Percentiles rank a stretch among this genome's conserved stretches.
Evolutionary conservation across 2,329 filamentous ascomycete species (phyloP).

Genomic region (Curvularia spicifera): DNA sequence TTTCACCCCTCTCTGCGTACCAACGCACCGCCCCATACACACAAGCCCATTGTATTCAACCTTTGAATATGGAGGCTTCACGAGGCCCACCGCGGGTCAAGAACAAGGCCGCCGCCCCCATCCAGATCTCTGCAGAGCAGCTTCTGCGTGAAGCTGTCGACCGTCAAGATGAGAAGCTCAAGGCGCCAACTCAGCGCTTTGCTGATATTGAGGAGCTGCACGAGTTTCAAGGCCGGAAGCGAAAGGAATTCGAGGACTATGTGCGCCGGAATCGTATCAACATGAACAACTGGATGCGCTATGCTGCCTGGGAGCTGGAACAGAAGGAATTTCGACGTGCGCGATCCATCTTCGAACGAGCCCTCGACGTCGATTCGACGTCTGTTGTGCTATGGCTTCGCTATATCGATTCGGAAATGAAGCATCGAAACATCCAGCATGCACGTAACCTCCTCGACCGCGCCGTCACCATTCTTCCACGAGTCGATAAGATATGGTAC

Average conservation of each 20-base stretch:
- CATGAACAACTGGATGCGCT: slow-evolving; percentile 99
- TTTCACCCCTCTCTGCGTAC: not conserved
- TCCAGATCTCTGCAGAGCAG: slow-evolving; percentile 92
- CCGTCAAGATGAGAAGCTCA: slow-evolving; percentile 84
- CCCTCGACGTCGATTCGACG: slow-evolving; percentile 88
- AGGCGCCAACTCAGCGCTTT: slow-evolving; percentile 92
- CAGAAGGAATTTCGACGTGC: slow-evolving; percentile 96
- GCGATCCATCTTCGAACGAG: slow-evolving; percentile 90
- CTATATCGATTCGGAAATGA: slow-evolving; percentile 97
- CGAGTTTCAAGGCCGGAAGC: slow-evolving; percentile 94
- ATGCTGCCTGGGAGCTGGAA: slow-evolving; percentile 96
- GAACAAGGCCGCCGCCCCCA: slow-evolving; percentile 90
- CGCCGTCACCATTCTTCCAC: slow-evolving; percentile 87
- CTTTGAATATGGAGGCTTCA: slow-evolving; percentile 75
- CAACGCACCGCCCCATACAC: not conserved
- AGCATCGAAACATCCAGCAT: slow-evolving; percentile 78
- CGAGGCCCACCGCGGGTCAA: slow-evolving; percentile 95
- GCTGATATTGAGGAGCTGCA: slow-evolving; percentile 97
- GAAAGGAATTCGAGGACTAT: slow-evolving; percentile 98
- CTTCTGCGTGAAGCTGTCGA: slow-evolving; percentile 96
- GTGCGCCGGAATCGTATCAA: slow-evolving; percentile 92
- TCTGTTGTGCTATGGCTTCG: slow-evolving; percentile 87
- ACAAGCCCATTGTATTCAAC: not conserved
- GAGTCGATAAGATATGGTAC: slow-evolving; percentile 97
- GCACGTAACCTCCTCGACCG: slow-evolving; percentile 92